Evolutionary conservation across 2,329 filamentous ascomycete genomes (phyloP).

Genomic region (Aspergillus neotritici): DNA sequence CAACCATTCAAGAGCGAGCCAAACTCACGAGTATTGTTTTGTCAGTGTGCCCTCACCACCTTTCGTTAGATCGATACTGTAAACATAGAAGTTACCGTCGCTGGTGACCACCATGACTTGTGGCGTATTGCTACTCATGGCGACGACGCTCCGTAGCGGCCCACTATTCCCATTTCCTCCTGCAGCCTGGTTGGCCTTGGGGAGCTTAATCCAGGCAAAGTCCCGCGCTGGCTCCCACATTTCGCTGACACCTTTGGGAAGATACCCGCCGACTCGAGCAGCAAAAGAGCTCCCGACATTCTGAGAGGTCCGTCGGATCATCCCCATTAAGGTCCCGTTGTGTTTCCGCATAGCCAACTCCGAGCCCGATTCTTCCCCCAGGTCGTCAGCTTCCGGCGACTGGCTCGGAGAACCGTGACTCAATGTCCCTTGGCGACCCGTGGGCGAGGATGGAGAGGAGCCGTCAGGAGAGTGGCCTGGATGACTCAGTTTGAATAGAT

Average conservation of each 20-base stretch:
- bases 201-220: slow-evolving; percentile 94
- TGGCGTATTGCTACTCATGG: slow-evolving; percentile 89
- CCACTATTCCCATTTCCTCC: slow-evolving; percentile 38
- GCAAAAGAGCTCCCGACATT: slow-evolving; percentile 86
- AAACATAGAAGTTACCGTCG: slow-evolving; percentile 91
- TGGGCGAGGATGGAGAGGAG: slow-evolving; percentile 21
- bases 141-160: slow-evolving; percentile 82
- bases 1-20: background rate
- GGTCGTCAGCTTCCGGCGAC: slow-evolving; percentile 28
- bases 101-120: slow-evolving; percentile 98
- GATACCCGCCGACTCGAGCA: slow-evolving; percentile 81
- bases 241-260: slow-evolving; percentile 89
- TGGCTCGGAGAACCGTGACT: slow-evolving; percentile 25
- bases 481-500: slow-evolving; percentile 76
- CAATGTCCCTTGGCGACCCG: slow-evolving; percentile 20
- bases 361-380: slow-evolving; percentile 24
- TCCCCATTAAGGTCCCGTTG: slow-evolving; percentile 78
- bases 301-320: slow-evolving; percentile 90
- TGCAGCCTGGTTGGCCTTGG: slow-evolving; percentile 50
- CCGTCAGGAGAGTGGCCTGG: slow-evolving; percentile 29
- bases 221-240: slow-evolving; percentile 96
- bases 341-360: slow-evolving; percentile 41
- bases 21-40: slow-evolving; percentile 87
- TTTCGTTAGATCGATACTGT: slow-evolving; percentile 88
- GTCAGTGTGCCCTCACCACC: slow-evolving; percentile 88